Evolutionary conservation across 305 asterid genomes (phyloP).

Genomic region (Fraxinus dipetala): DNA sequence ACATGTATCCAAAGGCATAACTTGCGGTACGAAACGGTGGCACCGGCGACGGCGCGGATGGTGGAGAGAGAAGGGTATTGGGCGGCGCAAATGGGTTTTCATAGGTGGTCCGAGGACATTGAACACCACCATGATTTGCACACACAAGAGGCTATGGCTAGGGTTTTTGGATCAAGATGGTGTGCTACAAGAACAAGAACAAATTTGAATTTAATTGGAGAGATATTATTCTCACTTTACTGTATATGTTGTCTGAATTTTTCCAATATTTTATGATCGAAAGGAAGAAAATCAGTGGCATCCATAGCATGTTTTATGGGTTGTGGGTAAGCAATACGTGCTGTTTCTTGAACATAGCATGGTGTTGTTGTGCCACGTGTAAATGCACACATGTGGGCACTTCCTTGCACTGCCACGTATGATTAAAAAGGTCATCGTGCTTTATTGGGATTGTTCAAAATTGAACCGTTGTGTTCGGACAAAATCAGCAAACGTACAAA

Average conservation of each 20-base stretch:
- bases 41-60: no score
- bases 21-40: no score
- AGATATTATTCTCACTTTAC: background rate
- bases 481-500: no score
- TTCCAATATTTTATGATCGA: background rate
- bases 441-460: background rate
- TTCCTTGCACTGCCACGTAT: background rate
- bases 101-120: no score
- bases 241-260: background rate
- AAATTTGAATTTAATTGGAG: background rate
- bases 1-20: no score
- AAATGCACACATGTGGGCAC: background rate
- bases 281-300: background rate
- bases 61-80: no score
- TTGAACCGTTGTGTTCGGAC: no score
- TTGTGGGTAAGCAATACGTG: background rate
- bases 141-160: no score
- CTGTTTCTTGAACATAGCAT: background rate
- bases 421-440: background rate
- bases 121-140: no score
- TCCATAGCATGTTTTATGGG: background rate
- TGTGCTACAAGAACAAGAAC: conserved; percentile 46
- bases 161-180: no score
- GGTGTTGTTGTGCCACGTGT: background rate
- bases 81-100: no score